Evolutionary conservation across 208 protist genomes (phyloP).

Genomic region (Leptomonas pyrrhocoris): DNA sequence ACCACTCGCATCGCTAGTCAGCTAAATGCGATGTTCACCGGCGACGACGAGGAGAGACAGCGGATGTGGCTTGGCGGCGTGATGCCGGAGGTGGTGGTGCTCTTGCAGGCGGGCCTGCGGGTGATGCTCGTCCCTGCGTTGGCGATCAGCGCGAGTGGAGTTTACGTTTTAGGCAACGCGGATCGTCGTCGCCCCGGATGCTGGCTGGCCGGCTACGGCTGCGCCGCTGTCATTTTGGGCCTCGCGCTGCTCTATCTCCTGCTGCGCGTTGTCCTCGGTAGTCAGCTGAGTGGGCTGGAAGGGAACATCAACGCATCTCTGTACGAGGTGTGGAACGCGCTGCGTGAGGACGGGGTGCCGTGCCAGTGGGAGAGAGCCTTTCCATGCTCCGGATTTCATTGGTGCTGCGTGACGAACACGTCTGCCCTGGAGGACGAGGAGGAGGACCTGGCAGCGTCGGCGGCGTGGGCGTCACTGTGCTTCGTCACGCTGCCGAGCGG

Average conservation of each 20-base stretch:
- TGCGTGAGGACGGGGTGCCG: neutral
- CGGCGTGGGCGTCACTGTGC: conserved; percentile 26
- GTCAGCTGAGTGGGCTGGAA: conserved; percentile 4
- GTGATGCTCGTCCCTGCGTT: conserved; percentile 6
- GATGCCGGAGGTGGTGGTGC: conserved; percentile 11
- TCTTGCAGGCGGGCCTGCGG: conserved; percentile 12
- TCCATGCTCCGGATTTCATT: conserved; percentile 41
- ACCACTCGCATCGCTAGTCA: conserved; percentile 4
- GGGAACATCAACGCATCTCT: conserved; percentile 3
- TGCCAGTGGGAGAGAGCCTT: conserved; percentile 33
- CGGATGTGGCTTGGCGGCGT: neutral
- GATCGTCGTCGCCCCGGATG: conserved; percentile 15
- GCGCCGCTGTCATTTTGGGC: neutral
- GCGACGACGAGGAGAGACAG: neutral
- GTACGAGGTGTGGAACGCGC: neutral
- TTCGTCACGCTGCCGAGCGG: conserved; percentile 29
- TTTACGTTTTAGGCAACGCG: conserved; percentile 5
- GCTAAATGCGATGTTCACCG: neutral
- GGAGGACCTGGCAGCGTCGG: neutral
- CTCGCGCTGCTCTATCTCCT: conserved; percentile 14
- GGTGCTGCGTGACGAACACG: conserved; percentile 50
- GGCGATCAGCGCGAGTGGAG: neutral
- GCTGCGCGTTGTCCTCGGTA: conserved; percentile 1
- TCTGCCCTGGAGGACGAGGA: conserved; percentile 2
- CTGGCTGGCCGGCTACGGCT: neutral